phyloP scores from a whole-genome alignment of 2,329 filamentous ascomycete species.

The Fusarium sp. region DNA sequence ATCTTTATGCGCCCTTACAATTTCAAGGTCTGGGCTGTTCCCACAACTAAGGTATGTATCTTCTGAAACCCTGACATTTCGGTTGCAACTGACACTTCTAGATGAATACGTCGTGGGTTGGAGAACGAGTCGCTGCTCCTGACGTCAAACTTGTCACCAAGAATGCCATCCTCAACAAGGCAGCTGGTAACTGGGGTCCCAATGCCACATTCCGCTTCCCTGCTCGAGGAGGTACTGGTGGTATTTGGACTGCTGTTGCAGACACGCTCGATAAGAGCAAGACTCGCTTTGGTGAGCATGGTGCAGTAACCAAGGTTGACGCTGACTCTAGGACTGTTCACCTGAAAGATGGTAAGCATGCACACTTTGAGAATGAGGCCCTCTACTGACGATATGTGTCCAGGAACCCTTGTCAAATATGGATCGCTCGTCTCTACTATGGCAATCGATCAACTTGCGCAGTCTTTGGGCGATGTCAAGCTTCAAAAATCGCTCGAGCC shows the following conservation, averaged over 20 bases:
- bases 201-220: conserved; percentile 99
- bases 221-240: conserved; percentile 92
- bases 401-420: conserved; percentile 72
- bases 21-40: conserved; percentile 99
- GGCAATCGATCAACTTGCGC: conserved; percentile 89
- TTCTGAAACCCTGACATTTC: background rate
- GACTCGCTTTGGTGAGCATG: conserved; percentile 87
- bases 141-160: conserved; percentile 93
- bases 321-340: conserved; percentile 85
- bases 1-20: conserved; percentile 99
- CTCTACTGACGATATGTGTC: background rate
- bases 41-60: conserved; percentile 84
- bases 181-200: conserved; percentile 96
- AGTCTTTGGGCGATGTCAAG: conserved; percentile 89
- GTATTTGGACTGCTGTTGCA: conserved; percentile 98
- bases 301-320: conserved; percentile 87
- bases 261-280: conserved; percentile 93
- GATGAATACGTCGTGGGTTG: conserved; percentile 99
- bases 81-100: conserved; percentile 53
- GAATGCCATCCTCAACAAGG: conserved; percentile 96
- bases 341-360: conserved; percentile 77
- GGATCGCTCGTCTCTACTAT: conserved; percentile 95
- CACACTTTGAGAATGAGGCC: too few species aligned
- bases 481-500: conserved; percentile 86
- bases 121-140: conserved; percentile 96